Percentiles rank a stretch among this genome's conserved stretches.
phyloP scores from a whole-genome alignment of 371 early-diverging fungal genomes.

The Sporodiniella umbellata region DNA sequence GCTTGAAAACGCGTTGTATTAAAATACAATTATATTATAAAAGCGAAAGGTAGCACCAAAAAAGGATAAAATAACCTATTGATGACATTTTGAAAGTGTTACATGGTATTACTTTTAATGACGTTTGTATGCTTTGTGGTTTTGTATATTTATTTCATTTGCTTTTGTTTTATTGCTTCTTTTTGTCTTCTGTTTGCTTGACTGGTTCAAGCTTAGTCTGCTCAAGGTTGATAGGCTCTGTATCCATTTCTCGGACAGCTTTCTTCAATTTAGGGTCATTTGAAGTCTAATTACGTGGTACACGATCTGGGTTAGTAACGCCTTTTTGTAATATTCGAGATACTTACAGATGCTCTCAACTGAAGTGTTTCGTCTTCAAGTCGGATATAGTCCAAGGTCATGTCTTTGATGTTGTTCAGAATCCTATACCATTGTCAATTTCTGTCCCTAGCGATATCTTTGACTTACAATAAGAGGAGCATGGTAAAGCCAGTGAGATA shows the following conservation, averaged over 20 bases:
- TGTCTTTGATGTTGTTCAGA: slow-evolving; percentile 17
- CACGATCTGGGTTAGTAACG: too few species aligned
- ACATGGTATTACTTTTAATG: not conserved
- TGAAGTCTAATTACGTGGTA: slow-evolving; percentile 11
- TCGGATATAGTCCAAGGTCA: slow-evolving; percentile 20
- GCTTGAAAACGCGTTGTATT: not conserved
- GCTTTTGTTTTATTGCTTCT: slow-evolving; percentile 1
- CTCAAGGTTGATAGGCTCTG: slow-evolving; percentile 13
- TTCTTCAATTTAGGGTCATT: slow-evolving; percentile 14
- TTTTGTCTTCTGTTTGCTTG: slow-evolving; percentile 9
- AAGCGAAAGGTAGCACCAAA: not conserved
- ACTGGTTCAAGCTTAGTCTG: slow-evolving; percentile 22
- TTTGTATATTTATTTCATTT: too few species aligned
- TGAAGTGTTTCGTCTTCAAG: slow-evolving; percentile 22
- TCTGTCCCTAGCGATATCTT: not conserved
- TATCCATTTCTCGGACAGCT: slow-evolving; percentile 15
- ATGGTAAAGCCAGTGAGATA: slow-evolving; percentile 38
- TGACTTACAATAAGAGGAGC: slow-evolving; percentile 22
- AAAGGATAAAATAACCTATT: not conserved
- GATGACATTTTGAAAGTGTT: not conserved
- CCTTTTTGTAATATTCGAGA: not conserved
- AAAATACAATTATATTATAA: not conserved
- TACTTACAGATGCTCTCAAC: slow-evolving; percentile 23
- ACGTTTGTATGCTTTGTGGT: too few species aligned
- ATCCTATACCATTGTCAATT: slow-evolving; percentile 6